phyloP scores from a whole-genome alignment of 2,329 filamentous ascomycete species.

The Pseudonectria foliicola region DNA sequence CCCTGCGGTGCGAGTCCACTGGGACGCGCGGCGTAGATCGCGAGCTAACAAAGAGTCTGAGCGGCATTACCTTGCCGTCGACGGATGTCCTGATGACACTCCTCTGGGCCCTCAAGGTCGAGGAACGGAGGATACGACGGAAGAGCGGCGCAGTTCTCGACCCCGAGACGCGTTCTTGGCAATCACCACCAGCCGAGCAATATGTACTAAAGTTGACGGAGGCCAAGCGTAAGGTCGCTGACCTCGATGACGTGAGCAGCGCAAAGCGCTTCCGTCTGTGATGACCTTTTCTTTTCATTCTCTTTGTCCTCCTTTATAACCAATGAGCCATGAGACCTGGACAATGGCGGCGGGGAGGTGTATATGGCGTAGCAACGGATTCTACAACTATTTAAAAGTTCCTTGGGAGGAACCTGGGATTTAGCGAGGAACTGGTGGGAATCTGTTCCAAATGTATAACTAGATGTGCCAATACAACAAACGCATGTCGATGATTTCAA shows the following conservation, averaged over 20 bases:
- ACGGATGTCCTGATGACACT: conserved; percentile 42
- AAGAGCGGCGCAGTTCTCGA: conserved; percentile 15
- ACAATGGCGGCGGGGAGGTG: no score
- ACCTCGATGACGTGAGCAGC: conserved; percentile 6
- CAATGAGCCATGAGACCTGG: conserved; percentile 8
- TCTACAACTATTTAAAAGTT: no score
- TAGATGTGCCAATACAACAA: no score
- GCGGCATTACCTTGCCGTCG: conserved; percentile 35
- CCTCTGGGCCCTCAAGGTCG: conserved; percentile 37
- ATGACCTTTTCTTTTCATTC: no score
- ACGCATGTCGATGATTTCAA: no score
- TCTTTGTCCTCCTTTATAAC: no score
- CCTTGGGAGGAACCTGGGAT: no score
- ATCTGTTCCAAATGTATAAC: no score
- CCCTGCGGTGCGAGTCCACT: conserved; percentile 24
- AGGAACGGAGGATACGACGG: conserved; percentile 30
- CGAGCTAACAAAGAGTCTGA: conserved; percentile 30
- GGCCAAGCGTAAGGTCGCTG: conserved; percentile 13
- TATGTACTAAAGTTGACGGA: conserved; percentile 18
- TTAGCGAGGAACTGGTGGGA: no score
- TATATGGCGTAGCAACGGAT: no score
- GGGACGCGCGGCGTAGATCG: conserved; percentile 31
- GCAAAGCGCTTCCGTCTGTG: conserved; percentile 14
- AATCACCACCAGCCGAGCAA: conserved; percentile 16
- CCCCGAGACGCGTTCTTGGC: conserved; percentile 18